Evolutionary conservation across 2,329 filamentous ascomycete species (phyloP).

Genomic region (Stromatinia cepivora): DNA sequence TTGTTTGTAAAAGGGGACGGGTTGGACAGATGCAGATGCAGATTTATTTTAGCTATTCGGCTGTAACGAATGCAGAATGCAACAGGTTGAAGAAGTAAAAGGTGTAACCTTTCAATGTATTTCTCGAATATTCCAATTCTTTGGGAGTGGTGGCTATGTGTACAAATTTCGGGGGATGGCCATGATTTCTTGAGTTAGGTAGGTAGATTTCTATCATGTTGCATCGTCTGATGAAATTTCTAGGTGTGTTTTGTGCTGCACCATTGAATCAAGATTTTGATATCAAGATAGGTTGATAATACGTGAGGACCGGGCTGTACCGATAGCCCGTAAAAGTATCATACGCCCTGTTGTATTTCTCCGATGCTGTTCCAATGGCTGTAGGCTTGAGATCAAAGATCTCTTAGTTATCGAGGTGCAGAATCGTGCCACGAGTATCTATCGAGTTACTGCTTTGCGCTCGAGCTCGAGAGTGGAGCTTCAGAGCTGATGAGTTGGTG

Average conservation of each 20-base stretch:
- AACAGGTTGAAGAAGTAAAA: neutral
- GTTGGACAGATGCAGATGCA: neutral
- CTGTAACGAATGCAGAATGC: neutral
- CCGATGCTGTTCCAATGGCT: neutral
- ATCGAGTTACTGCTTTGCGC: too few relatives aligned
- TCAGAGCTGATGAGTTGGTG: conserved; percentile 11
- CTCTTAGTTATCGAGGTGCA: conserved; percentile 2
- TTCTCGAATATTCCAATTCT: conserved; percentile 1
- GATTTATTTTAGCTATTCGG: neutral
- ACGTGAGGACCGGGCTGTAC: neutral
- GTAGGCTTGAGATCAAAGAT: neutral
- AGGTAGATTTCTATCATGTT: conserved; percentile 4
- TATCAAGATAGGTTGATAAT: neutral
- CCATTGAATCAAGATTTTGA: neutral
- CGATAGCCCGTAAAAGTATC: neutral
- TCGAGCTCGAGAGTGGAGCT: neutral
- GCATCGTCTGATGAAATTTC: conserved; percentile 8
- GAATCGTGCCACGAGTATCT: neutral
- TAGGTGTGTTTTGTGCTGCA: neutral
- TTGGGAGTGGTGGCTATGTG: neutral
- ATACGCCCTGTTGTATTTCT: conserved; percentile 6
- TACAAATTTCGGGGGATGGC: neutral
- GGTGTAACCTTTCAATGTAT: neutral
- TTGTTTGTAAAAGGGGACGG: neutral
- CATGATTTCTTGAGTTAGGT: neutral